Conservation (phyloP, 228 moss, liverwort and hornwort genomes). For the Sphagnum magellanicum region DNA sequence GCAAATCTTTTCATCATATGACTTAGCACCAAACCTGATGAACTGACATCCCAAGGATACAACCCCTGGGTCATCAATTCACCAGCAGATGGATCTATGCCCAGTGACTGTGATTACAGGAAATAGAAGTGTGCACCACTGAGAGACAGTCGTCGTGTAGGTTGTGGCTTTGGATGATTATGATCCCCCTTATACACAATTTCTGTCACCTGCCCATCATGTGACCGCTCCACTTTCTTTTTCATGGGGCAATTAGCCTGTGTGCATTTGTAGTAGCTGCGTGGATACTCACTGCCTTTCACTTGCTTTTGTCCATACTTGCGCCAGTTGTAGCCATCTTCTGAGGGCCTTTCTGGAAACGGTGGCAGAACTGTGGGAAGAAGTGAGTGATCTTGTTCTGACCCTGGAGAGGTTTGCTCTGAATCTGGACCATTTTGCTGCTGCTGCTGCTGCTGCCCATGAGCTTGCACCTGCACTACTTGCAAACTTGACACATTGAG, state of each 20-base stretch:
- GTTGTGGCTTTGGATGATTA: conserved; percentile 87
- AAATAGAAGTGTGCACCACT: conserved; percentile 55
- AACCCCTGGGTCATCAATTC: too few relatives aligned
- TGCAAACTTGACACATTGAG: conserved; percentile 22
- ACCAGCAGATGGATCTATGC: too few relatives aligned
- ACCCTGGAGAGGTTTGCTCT: conserved; percentile 36
- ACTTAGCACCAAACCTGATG: neutral
- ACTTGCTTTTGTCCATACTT: conserved; percentile 98
- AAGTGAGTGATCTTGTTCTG: conserved; percentile 42
- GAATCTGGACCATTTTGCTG: conserved; percentile 22
- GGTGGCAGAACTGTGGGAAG: conserved; percentile 23
- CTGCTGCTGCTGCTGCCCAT: neutral
- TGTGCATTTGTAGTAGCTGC: conserved; percentile 97
- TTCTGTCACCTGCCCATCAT: conserved; percentile 94
- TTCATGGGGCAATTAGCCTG: conserved; percentile 90
- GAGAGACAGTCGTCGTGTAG: conserved; percentile 61
- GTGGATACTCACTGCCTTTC: conserved; percentile 90
- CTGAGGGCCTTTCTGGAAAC: conserved; percentile 66
- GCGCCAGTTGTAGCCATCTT: conserved; percentile 97
- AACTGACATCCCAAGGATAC: neutral
- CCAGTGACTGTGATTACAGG: conserved; percentile 14
- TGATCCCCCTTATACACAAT: conserved; percentile 98
- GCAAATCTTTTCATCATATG: neutral
- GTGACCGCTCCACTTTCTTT: conserved; percentile 98
- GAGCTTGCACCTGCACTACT: conserved; percentile 7